Evolutionary conservation across 495 filamentous ascomycete species (phyloP), one percentile per base, ranked within the genome.

Genomic region (Penicillium coprophilum): DNA sequence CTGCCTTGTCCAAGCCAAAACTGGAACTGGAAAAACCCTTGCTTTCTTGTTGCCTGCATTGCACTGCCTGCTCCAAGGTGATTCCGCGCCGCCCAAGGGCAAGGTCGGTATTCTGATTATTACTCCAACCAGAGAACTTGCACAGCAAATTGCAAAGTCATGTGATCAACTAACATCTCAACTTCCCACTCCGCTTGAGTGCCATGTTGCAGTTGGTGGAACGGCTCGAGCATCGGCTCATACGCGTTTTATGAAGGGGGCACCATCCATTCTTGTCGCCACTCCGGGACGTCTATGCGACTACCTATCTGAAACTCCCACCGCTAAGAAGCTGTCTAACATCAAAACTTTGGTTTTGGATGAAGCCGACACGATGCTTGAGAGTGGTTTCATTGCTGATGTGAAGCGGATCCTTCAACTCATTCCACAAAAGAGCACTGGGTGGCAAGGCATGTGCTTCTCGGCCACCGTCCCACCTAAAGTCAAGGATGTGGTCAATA

Each of bases 1-100:
- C 62, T 82, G 79, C 45, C 72, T 80, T 15, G 89, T 89, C 39
- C 89, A 92, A 74, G 89, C 89, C 54, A 90, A 87, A 68, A 93
- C 89, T n/a, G 89, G 89, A 61, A 92, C 89, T 6, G 89, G 89
- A 55, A 93, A 93, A 67, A 93, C 89, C 1, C 77, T 91, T 36
- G 89, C 87, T 17, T 93, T 93, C 71, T 73, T 93, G 21, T 70
- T 92, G 0, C 89, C 89, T n/a, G 77, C 85, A 9, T 69, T 92
- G 53, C 87, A 93, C 65, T 82, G 81, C 46, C 75, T 90, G 17
- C 66, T 91, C 23, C 53, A 65, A 53, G 62, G 66, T 15, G 39
- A 66, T 7, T 32, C 50, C 11, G 46, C 63, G 0, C 60, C 63
- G 13, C 63, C 69, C 6, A 70, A 55, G 46, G 81, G 82, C 11